Percentiles rank a stretch among this genome's conserved stretches.
Evolutionary conservation across 2,329 filamentous ascomycete species (phyloP).

Genomic region (Alternaria sp.): DNA sequence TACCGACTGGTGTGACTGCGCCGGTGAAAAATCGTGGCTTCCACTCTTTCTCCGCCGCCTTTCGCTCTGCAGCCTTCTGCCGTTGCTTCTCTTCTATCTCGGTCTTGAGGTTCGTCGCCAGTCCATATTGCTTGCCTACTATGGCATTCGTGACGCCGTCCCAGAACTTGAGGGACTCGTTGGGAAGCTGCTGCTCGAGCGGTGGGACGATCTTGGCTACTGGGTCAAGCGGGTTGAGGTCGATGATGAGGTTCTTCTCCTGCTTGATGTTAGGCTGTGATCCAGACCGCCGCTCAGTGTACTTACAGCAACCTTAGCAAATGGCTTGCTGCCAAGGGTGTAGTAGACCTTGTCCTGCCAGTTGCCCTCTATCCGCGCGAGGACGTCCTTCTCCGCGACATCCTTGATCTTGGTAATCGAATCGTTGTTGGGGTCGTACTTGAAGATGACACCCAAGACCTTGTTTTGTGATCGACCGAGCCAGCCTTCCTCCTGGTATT

Average conservation of each 20-base stretch:
- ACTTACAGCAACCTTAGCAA: conserved; percentile 63
- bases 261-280: conserved; percentile 22
- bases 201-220: conserved; percentile 82
- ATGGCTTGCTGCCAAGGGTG: conserved; percentile 56
- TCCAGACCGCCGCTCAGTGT: not conserved
- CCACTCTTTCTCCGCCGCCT: conserved; percentile 73
- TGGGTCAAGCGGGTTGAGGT: conserved; percentile 82
- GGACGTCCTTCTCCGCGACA: conserved; percentile 81
- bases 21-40: conserved; percentile 85
- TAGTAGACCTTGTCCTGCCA: conserved; percentile 79
- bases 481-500: conserved; percentile 96
- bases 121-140: conserved; percentile 77
- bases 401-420: conserved; percentile 80
- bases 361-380: conserved; percentile 80
- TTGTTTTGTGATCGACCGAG: conserved; percentile 89
- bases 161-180: conserved; percentile 92
- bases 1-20: conserved; percentile 64
- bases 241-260: conserved; percentile 76
- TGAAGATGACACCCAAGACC: conserved; percentile 89
- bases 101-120: conserved; percentile 85
- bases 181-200: conserved; percentile 76
- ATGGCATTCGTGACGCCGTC: conserved; percentile 86
- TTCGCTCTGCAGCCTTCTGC: conserved; percentile 80
- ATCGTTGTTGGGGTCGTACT: conserved; percentile 86
- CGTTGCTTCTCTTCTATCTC: conserved; percentile 92